phyloP scores from a whole-genome alignment of 2,329 filamentous ascomycete species.

The Verticillium albo-atrum region DNA sequence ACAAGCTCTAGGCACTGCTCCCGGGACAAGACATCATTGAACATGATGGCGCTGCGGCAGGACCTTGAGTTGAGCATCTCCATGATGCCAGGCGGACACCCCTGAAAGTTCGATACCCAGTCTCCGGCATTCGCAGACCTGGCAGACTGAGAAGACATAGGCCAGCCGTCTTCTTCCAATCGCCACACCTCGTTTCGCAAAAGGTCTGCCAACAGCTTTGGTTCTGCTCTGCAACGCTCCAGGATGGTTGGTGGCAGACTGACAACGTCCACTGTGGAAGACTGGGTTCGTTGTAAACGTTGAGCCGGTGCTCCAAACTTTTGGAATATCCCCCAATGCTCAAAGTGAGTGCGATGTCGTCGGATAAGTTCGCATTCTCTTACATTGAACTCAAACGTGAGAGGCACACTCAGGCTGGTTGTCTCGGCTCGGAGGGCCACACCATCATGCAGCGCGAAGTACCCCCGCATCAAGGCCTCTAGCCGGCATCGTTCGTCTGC shows the following conservation, averaged over 20 bases:
- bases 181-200: slow-evolving; percentile 72
- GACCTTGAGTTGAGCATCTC: slow-evolving; percentile 73
- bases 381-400: slow-evolving; percentile 60
- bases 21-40: slow-evolving; percentile 64
- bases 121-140: slow-evolving; percentile 9
- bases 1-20: slow-evolving; percentile 58
- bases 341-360: slow-evolving; percentile 52
- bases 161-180: slow-evolving; percentile 40
- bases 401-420: slow-evolving; percentile 41
- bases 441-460: slow-evolving; percentile 31
- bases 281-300: not conserved
- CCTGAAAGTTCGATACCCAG: slow-evolving; percentile 61
- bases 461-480: slow-evolving; percentile 61
- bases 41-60: slow-evolving; percentile 80
- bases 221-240: slow-evolving; percentile 71
- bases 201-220: slow-evolving; percentile 66
- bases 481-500: slow-evolving; percentile 85
- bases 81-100: slow-evolving; percentile 70
- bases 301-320: slow-evolving; percentile 26
- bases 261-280: slow-evolving; percentile 39
- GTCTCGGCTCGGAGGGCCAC: slow-evolving; percentile 18
- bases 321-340: slow-evolving; percentile 70
- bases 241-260: slow-evolving; percentile 67
- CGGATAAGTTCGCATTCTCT: slow-evolving; percentile 58
- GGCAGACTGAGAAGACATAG: not conserved